These are phyloP conservation scores for Claviceps digitariae DNA, from an alignment of 2,329 filamentous ascomycete genomes.

Conservation along the genomic window DNA sequence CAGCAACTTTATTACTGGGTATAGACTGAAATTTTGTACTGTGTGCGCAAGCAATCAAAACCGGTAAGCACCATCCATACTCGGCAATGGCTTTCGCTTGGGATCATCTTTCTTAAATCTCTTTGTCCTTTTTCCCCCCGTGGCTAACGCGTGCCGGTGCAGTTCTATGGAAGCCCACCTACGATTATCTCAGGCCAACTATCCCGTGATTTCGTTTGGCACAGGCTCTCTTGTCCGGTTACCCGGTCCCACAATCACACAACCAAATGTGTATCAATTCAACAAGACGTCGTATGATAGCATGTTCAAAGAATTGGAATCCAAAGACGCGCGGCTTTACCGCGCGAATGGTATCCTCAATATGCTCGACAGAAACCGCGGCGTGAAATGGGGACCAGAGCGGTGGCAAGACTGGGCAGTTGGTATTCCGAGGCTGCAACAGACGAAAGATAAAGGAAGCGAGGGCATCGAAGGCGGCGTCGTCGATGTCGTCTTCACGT, in stretches of 20 bases:
- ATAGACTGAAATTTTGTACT: conserved; percentile 92
- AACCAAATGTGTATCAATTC: conserved; percentile 97
- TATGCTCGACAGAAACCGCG: conserved; percentile 86
- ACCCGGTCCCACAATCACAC: conserved; percentile 77
- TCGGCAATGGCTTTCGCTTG: background rate
- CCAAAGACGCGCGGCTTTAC: conserved; percentile 80
- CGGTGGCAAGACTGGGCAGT: conserved; percentile 96
- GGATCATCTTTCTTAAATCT: no score
- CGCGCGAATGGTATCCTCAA: conserved; percentile 84
- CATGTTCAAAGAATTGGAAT: conserved; percentile 82
- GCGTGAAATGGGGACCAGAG: conserved; percentile 90
- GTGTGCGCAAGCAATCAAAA: conserved; percentile 99
- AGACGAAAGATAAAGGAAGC: conserved; percentile 62
- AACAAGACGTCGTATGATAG: conserved; percentile 91
- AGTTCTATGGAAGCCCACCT: conserved; percentile 88
- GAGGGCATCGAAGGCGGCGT: conserved; percentile 75
- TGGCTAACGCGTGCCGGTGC: background rate
- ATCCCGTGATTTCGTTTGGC: conserved; percentile 96
- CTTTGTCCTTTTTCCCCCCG: background rate
- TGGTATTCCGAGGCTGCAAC: conserved; percentile 68
- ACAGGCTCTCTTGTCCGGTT: conserved; percentile 90
- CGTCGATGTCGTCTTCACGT: conserved; percentile 91
- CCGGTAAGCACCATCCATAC: conserved; percentile 39
- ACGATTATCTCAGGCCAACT: conserved; percentile 69
- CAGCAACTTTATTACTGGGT: conserved; percentile 43